A percentile compares a stretch with the other conserved stretches of the same genome.
phyloP scores from a whole-genome alignment of 2,329 filamentous ascomycete genomes.

The Diplodia seriata region DNA sequence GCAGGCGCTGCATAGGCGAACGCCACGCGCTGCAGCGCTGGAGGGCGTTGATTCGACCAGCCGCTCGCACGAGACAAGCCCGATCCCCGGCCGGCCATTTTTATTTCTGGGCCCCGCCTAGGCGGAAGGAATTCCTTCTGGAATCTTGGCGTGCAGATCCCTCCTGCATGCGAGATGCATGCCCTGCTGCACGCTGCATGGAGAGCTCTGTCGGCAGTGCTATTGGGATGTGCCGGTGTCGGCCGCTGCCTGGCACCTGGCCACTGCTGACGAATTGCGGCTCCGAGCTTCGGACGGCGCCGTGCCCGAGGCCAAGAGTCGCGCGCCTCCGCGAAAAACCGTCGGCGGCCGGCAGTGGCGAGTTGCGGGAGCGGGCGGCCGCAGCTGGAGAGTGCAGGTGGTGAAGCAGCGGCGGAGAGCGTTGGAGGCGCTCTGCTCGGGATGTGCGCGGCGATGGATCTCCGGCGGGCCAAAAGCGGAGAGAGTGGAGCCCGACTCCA shows the following conservation, averaged over 20 bases:
- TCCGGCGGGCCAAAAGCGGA: slow-evolving; percentile 26
- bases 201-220: neutral
- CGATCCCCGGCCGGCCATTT: slow-evolving; percentile 19
- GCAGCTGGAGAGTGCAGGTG: too few species aligned
- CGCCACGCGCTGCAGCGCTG: slow-evolving; percentile 5
- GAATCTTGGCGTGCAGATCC: slow-evolving; percentile 30
- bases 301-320: neutral
- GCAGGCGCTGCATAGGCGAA: neutral
- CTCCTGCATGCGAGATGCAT: slow-evolving; percentile 23
- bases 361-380: neutral
- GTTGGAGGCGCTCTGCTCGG: slow-evolving; percentile 15
- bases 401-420: neutral
- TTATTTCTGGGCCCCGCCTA: slow-evolving; percentile 23
- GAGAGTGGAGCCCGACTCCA: slow-evolving; percentile 28
- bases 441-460: slow-evolving; percentile 28
- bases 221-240: slow-evolving; percentile 15
- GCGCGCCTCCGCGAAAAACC: neutral
- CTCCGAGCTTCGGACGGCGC: slow-evolving; percentile 10
- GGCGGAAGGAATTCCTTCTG: slow-evolving; percentile 29
- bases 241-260: neutral
- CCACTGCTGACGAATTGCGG: slow-evolving; percentile 19
- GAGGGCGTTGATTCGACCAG: slow-evolving; percentile 10
- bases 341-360: slow-evolving; percentile 1
- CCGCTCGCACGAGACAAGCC: neutral
- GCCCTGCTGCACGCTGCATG: neutral